Base-by-base conservation (phyloP, 495 filamentous ascomycete genomes). In the Viridothelium virens region DNA sequence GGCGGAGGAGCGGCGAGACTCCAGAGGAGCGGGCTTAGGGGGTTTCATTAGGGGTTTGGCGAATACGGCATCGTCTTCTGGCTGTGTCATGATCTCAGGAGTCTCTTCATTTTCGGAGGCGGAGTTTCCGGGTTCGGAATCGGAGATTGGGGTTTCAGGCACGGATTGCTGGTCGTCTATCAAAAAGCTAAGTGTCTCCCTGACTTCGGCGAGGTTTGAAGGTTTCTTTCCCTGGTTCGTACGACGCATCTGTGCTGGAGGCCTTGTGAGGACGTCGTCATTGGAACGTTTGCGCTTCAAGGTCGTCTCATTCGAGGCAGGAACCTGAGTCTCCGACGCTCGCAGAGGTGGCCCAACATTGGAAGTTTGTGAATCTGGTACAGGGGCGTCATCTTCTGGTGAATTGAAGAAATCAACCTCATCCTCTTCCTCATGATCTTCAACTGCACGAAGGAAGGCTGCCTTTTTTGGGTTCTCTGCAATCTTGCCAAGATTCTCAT, bases 401-500 rank as follows among this genome's bases (percentile, higher is more conserved):
- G 78, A 77, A 36, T 86, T 83, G 2, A 87, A 74, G 73, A 96
- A 89, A 64, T 91, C 89, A 73, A 70, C 67, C 36, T 93, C 89
- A 63, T 93, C 89, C 48, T 93, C 91, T 31, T 84, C 80, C 56
- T 87, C 88, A 44, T 82, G 83, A 71, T 97, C 95, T 68, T 96
- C 92, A 63, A 99, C 88, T 9, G 91, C 88, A 65, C 83, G 84
- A 67, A 97, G 84, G 79, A 99, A 99, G 0, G 94, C 94, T 14
- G 85, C 79, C 71, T 91, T 91, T 75, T 92, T 92, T 12, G 91
- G 92, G 72, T 97, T 92, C 69, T 91, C 85, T 37, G 93, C 75
- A 64, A 99, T 88, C 73, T 91, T 91, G 68, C 87, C 90, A 66
- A 97, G 83, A 56, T 92, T 91, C 74, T 92, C 92, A 71, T 98